Percentiles rank a stretch among this genome's conserved stretches.
These are phyloP conservation scores for Nothomitra cinnamomea DNA, from an alignment of 2,329 filamentous ascomycete genomes.

Conservation along the genomic window DNA sequence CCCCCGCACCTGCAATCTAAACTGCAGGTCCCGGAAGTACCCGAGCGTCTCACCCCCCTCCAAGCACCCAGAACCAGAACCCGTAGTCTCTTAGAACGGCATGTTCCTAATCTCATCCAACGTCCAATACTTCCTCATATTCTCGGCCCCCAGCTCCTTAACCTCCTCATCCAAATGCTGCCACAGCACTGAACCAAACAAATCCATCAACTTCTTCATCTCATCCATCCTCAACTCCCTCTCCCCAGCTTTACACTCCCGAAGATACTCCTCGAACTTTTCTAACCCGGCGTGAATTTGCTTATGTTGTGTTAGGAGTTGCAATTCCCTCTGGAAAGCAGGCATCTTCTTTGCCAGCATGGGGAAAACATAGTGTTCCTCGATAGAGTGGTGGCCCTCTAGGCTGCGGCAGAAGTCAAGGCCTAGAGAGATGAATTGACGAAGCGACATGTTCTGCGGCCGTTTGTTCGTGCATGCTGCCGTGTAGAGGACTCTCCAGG, in stretches of 20 bases:
- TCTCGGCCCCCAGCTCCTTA: slow-evolving; percentile 58
- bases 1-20: no score
- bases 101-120: slow-evolving; percentile 55
- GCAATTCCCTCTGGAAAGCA: slow-evolving; percentile 49
- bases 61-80: slow-evolving; percentile 38
- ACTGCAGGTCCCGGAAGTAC: no score
- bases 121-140: slow-evolving; percentile 74
- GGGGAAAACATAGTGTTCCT: slow-evolving; percentile 70
- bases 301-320: slow-evolving; percentile 57
- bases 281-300: slow-evolving; percentile 66
- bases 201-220: slow-evolving; percentile 56
- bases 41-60: no score
- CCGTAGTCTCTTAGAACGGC: slow-evolving; percentile 52
- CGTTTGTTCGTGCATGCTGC: slow-evolving; percentile 44
- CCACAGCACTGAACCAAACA: slow-evolving; percentile 66
- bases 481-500: slow-evolving; percentile 54
- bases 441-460: slow-evolving; percentile 45
- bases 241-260: slow-evolving; percentile 44
- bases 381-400: slow-evolving; percentile 64
- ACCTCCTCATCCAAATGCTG: slow-evolving; percentile 76
- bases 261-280: slow-evolving; percentile 46
- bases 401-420: slow-evolving; percentile 55
- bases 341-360: slow-evolving; percentile 61
- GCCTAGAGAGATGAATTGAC: slow-evolving; percentile 49
- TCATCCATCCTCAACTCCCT: slow-evolving; percentile 36